These are phyloP conservation scores for Cairneyella variabilis DNA, from an alignment of 495 filamentous ascomycete species.

Conservation along the genomic window DNA sequence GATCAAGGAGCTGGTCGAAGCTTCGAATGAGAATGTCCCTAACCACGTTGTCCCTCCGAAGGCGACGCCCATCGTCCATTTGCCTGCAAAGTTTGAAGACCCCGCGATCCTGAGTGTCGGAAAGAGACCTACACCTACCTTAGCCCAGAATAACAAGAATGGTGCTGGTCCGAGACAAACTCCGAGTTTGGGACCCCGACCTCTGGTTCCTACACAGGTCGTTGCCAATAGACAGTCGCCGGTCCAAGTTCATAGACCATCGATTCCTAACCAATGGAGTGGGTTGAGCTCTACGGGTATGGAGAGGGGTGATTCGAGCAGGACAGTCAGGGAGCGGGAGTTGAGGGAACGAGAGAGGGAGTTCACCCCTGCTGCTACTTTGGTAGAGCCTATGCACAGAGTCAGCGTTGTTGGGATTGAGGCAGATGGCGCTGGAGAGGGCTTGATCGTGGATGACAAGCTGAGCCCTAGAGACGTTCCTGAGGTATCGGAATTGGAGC, in stretches of 20 bases:
- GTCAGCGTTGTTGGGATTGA: conserved; percentile 10
- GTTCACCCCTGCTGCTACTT: conserved; percentile 7
- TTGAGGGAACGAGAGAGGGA: background rate
- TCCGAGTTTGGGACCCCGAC: background rate
- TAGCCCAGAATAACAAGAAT: background rate
- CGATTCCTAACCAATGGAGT: conserved; percentile 9
- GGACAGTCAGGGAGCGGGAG: conserved; percentile 12
- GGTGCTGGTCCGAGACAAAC: background rate
- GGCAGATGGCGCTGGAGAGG: conserved; percentile 2
- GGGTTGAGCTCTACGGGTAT: conserved; percentile 3
- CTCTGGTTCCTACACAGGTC: background rate
- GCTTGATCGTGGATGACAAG: background rate
- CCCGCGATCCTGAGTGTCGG: conserved; percentile 52
- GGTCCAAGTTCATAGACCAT: background rate
- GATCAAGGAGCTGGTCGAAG: conserved; percentile 36
- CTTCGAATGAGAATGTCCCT: conserved; percentile 23
- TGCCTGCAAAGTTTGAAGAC: conserved; percentile 39
- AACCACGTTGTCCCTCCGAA: background rate
- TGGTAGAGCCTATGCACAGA: conserved; percentile 19
- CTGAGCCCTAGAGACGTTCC: background rate
- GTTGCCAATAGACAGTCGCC: background rate
- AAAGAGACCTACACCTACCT: conserved; percentile 26
- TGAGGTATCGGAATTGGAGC: conserved; percentile 3
- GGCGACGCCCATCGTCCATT: conserved; percentile 5
- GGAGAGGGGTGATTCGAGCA: conserved; percentile 14